phyloP scores from a whole-genome alignment of 1,284 basidiomycete species.

The Meripilus lineatus region DNA sequence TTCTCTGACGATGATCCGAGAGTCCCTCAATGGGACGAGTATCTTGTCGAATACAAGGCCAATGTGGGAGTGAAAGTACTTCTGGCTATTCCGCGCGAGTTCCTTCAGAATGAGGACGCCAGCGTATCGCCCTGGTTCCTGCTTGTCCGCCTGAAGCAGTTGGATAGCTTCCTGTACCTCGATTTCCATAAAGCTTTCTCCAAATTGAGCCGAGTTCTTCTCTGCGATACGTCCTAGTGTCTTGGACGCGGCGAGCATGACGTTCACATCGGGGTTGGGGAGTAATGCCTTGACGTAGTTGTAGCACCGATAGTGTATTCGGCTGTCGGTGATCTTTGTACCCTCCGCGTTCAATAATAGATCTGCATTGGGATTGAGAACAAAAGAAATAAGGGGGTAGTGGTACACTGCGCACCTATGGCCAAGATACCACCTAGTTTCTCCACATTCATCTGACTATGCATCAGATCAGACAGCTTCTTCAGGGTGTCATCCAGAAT shows the following conservation, averaged over 20 bases:
- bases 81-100: constrained; percentile 81
- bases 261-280: constrained; percentile 78
- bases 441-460: constrained; percentile 70
- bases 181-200: constrained; percentile 83
- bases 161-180: constrained; percentile 82
- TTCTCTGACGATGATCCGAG: constrained; percentile 82
- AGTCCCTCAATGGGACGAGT: constrained; percentile 82
- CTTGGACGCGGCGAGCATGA: constrained; percentile 87
- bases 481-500: constrained; percentile 81
- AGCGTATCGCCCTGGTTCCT: constrained; percentile 75
- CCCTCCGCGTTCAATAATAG: constrained; percentile 66
- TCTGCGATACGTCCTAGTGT: constrained; percentile 80
- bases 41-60: constrained; percentile 88
- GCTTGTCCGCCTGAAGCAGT: constrained; percentile 70
- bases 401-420: constrained; percentile 50
- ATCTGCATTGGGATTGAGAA: constrained; percentile 38
- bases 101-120: constrained; percentile 89
- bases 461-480: constrained; percentile 77
- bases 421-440: constrained; percentile 81
- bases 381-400: constrained; percentile 14
- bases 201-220: constrained; percentile 77
- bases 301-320: constrained; percentile 83
- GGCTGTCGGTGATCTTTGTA: constrained; percentile 73
- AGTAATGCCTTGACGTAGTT: constrained; percentile 88
- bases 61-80: constrained; percentile 84